Evolutionary conservation across 176 grass and related monocot genomes (phyloP).

Genomic region (Poa pratensis): DNA sequence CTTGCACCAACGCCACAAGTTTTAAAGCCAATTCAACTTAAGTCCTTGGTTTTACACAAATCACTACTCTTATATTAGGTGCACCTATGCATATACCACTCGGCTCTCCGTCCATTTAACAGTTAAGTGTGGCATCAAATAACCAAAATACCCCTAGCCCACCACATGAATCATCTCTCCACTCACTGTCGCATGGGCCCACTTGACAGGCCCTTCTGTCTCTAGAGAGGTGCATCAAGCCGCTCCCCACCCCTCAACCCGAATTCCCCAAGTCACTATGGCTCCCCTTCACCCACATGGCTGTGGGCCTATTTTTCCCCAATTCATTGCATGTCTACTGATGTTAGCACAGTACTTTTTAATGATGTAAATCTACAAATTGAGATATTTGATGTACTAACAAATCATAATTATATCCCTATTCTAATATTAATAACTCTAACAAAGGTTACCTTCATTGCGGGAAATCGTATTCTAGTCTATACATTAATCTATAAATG

Average conservation of each 20-base stretch:
- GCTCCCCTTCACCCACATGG: neutral
- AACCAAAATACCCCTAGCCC: neutral
- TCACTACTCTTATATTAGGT: neutral
- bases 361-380: neutral
- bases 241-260: neutral
- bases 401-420: neutral
- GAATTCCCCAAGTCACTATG: conserved; percentile 7
- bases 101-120: neutral
- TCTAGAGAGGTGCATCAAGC: conserved; percentile 7
- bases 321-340: neutral
- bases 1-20: neutral
- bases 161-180: neutral
- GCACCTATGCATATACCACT: neutral
- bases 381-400: neutral
- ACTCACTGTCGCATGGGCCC: neutral
- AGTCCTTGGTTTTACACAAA: neutral
- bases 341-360: neutral
- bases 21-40: conserved; percentile 7
- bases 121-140: neutral
- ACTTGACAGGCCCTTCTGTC: neutral
- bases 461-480: neutral
- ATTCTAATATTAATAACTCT: neutral
- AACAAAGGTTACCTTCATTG: neutral
- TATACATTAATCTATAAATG: neutral
- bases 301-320: neutral